Base-by-base conservation (phyloP, 192 early-diverging fungal species). In the Entomortierella chlamydospora region DNA sequence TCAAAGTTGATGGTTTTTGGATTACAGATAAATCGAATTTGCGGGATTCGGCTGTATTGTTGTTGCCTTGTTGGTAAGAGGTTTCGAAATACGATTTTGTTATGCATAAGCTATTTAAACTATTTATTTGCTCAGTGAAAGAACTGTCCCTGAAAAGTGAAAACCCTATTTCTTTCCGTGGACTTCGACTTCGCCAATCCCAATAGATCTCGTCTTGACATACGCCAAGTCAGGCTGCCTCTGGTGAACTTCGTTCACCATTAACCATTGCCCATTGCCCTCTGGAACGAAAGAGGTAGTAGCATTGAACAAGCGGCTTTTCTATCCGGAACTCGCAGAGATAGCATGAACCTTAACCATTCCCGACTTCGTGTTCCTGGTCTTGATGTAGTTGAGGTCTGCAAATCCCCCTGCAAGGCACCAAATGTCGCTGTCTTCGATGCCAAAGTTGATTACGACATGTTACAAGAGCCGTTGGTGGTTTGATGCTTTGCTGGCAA, bases 401-500 rank as follows among this genome's bases (percentile, higher is more conserved):
- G 31, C 56, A 37, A 37, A 57, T 57, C 33, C 31, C 33, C 56
- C 11, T 18, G 56, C 56, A 22, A 57, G 29, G n/a, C 56, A 57
- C 56, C 56, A 57, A 30, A 31, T 57, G 28, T 31, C 33, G 56
- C 34, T 34, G 56, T 37, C 33, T 37, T 57, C 56, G 29, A 37
- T 30, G 18, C 56, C 29, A 17, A 57, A 57, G 54, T 25, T 17
- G 54, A 15, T 25, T 55, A 29, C 29, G 54, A 55, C 26, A 55
- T 28, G 54, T 30, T 55, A 23, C 26, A 23, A 26, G 56, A 20
- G 26, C 15, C 34, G 4, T 57, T 57, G 56, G 34, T 57, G 34
- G 56, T 57, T 57, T 37, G 56, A 37, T 57, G 56, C 56, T 37
- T 57, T 57, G 31, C 31, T 57, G 33, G 56, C 56, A 57, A 57